These are phyloP conservation scores for Tricholoma flavovirens DNA, from an alignment of 768 basidiomycete genomes.

Conservation along the genomic window DNA sequence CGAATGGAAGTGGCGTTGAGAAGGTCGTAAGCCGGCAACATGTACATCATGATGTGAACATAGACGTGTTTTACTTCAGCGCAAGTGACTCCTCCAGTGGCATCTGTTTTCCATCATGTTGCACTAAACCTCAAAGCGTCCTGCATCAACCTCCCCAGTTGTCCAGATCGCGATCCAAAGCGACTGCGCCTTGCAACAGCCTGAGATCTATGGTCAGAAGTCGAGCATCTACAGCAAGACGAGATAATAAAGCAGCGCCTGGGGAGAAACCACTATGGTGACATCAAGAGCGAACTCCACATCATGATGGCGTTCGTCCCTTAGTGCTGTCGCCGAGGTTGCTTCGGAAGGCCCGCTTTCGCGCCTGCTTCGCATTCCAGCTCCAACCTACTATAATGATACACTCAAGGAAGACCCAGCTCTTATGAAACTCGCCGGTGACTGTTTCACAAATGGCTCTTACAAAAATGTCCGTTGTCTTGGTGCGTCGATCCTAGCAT, in stretches of 20 bases:
- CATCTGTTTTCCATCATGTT: neutral
- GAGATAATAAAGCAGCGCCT: neutral
- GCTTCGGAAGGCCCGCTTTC: neutral
- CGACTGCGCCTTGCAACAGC: neutral
- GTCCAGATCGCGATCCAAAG: neutral
- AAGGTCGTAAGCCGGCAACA: too few relatives aligned
- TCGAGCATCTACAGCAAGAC: neutral
- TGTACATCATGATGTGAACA: too few relatives aligned
- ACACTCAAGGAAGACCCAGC: neutral
- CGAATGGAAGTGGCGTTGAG: too few relatives aligned
- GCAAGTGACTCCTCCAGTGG: neutral
- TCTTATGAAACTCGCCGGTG: neutral
- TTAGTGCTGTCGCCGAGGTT: neutral
- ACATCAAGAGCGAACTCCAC: neutral
- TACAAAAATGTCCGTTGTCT: neutral
- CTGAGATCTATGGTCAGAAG: constrained; percentile 1
- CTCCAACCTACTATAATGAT: neutral
- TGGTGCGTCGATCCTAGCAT: neutral
- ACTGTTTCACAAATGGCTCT: neutral
- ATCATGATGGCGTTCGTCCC: neutral
- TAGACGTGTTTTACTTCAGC: too few relatives aligned
- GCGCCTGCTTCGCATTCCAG: neutral
- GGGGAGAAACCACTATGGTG: neutral
- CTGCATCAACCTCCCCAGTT: neutral
- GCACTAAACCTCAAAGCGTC: neutral